Base-by-base conservation (phyloP, 306 rosid genomes). In the Prunus dulcis region DNA sequence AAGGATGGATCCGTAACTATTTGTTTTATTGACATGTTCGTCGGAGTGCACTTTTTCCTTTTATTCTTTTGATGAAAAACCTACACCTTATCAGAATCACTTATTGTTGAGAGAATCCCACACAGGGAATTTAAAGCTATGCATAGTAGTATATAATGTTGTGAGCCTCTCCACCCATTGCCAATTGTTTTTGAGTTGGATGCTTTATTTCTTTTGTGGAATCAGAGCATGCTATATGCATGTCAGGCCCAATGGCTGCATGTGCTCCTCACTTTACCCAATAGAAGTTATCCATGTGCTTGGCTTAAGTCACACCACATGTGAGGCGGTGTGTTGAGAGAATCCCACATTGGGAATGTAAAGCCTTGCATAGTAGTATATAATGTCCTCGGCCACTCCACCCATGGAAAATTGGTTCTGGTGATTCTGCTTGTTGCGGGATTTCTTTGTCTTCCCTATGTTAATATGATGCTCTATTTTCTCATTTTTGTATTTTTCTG, bases 391-490 rank as follows among this genome's bases (percentile, higher is more conserved):
- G 0, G 45, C 67, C 43, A 7, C 67, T 18, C 58, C 67, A 63
- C 41, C 43, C 20, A 8, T 30, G 17, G 19, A 7, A 22, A 8
- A 63, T 63, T 28, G 22, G 45, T 30, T 63, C 22, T 56, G 76
- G 38, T n/a, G 32, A 56, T 72, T 3, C 53, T 46, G 45, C 12
- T 12, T 46, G 9, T 14, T 43, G 30, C 0, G 8, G 56, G 41
- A 41, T 43, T 22, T 23, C 20, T 22, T 41, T 57, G 43, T 53
- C 74, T 60, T 67, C 76, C 58, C 56, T 67, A 28, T 63, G 56
- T 67, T 75, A 80, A 79, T 75, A 2, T 41, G 28, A 43, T 79
- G 27, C 77, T 71, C 51, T 70, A 49, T 82, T 28, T 63, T 69
- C 49, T 57, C 68, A 9, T 57, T 34, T 27, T 2, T 64, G 55